Evolutionary conservation across 2,329 filamentous ascomycete species (phyloP).

Genomic region (Coleophoma crateriformis): DNA sequence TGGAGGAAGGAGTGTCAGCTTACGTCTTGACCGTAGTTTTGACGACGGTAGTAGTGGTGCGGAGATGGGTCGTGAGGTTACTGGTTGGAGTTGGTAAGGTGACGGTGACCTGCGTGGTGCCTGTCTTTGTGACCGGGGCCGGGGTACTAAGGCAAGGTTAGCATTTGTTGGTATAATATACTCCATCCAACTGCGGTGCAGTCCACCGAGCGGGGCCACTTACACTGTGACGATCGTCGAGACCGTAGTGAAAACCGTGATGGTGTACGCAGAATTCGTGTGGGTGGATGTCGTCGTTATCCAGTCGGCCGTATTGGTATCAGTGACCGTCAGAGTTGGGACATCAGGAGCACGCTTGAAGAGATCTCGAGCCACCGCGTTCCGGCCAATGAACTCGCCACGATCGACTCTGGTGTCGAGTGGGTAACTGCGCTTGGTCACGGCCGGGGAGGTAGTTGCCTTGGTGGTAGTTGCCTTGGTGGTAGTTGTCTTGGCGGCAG

Average conservation of each 20-base stretch:
- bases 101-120: neutral
- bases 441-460: neutral
- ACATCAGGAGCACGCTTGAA: neutral
- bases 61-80: no score
- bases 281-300: neutral
- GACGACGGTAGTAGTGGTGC: neutral
- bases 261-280: neutral
- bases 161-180: no score
- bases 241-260: neutral
- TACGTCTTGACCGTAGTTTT: neutral
- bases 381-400: neutral
- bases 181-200: neutral
- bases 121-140: neutral
- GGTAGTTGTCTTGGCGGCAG: neutral
- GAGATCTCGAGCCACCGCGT: neutral
- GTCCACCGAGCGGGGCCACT: neutral
- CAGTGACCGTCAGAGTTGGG: neutral
- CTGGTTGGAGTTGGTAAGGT: neutral
- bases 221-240: neutral
- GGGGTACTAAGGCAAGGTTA: neutral
- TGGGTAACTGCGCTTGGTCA: neutral
- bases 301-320: neutral
- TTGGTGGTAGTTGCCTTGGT: neutral
- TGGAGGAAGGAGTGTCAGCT: neutral
- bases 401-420: neutral